These are phyloP conservation scores for Phaffia australis DNA, from an alignment of 768 basidiomycete genomes.

Conservation along the genomic window DNA sequence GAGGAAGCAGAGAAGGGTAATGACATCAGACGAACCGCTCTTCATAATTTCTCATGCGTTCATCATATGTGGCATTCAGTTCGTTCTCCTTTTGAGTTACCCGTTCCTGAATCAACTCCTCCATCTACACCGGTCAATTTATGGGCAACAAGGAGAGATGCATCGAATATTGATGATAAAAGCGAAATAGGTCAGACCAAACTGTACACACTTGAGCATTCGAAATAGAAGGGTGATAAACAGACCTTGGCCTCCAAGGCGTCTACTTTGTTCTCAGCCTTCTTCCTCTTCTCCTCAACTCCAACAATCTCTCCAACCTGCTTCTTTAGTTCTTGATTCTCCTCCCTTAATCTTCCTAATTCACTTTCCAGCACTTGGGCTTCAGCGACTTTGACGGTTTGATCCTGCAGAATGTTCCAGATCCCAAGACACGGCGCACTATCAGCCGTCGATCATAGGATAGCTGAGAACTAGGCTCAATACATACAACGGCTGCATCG, in stretches of 20 bases:
- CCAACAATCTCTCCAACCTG: slow-evolving; percentile 53
- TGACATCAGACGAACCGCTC: slow-evolving; percentile 54
- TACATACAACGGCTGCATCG: slow-evolving; percentile 74
- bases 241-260: slow-evolving; percentile 71
- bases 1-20: not conserved
- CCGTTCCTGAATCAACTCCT: slow-evolving; percentile 77
- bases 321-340: slow-evolving; percentile 69
- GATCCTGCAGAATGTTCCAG: slow-evolving; percentile 51
- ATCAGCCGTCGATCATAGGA: not conserved
- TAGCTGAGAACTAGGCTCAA: not conserved
- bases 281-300: slow-evolving; percentile 63
- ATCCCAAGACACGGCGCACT: not conserved
- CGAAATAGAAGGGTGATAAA: not conserved
- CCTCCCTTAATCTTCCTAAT: slow-evolving; percentile 59
- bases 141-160: not conserved
- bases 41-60: slow-evolving; percentile 88
- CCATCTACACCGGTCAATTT: slow-evolving; percentile 57
- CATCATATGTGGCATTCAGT: slow-evolving; percentile 91
- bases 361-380: slow-evolving; percentile 65
- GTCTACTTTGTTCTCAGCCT: slow-evolving; percentile 59
- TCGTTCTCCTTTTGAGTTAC: slow-evolving; percentile 91
- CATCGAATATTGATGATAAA: not conserved
- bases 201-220: not conserved
- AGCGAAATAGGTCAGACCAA: not conserved
- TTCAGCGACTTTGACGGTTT: slow-evolving; percentile 81